phyloP scores from a whole-genome alignment of 2,329 filamentous ascomycete species.

The Thermothelomyces thermophilus region DNA sequence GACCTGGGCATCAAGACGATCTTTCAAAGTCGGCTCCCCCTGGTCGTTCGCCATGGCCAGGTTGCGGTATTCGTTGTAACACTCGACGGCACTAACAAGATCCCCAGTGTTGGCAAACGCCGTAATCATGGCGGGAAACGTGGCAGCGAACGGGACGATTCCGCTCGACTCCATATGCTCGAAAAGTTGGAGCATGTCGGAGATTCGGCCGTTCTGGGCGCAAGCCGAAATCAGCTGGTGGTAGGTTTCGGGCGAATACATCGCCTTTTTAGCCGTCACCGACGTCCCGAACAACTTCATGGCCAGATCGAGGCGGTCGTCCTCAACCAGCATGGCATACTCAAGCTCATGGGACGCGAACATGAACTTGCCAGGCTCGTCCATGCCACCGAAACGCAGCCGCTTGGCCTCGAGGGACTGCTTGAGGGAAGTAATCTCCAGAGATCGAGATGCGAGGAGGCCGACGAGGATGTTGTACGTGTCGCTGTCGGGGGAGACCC shows the following conservation, averaged over 20 bases:
- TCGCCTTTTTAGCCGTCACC: constrained; percentile 51
- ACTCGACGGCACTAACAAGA: constrained; percentile 80
- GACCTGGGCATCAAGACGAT: constrained; percentile 73
- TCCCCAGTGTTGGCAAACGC: constrained; percentile 80
- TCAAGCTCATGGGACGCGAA: constrained; percentile 83
- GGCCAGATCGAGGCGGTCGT: constrained; percentile 79
- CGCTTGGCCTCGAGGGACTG: constrained; percentile 72
- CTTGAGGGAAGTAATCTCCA: constrained; percentile 70
- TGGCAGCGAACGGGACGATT: constrained; percentile 67
- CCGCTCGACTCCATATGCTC: constrained; percentile 81
- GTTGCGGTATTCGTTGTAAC: constrained; percentile 89
- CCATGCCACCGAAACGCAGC: constrained; percentile 77
- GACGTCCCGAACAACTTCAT: constrained; percentile 81
- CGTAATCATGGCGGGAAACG: constrained; percentile 92
- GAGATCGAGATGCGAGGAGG: constrained; percentile 70
- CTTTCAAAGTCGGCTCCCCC: constrained; percentile 59
- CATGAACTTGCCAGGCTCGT: constrained; percentile 79
- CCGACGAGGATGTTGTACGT: constrained; percentile 87
- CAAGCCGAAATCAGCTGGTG: constrained; percentile 80
- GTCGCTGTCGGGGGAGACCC: constrained; percentile 70
- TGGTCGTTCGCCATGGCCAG: constrained; percentile 80
- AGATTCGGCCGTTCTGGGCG: constrained; percentile 70
- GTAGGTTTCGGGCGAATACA: constrained; percentile 77
- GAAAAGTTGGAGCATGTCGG: constrained; percentile 86
- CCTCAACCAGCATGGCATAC: constrained; percentile 76